A percentile compares a stretch with the other conserved stretches of the same genome.
These are phyloP conservation scores for Aspergillus pseudoterreus DNA, from an alignment of 2,329 filamentous ascomycete genomes.

Conservation along the genomic window DNA sequence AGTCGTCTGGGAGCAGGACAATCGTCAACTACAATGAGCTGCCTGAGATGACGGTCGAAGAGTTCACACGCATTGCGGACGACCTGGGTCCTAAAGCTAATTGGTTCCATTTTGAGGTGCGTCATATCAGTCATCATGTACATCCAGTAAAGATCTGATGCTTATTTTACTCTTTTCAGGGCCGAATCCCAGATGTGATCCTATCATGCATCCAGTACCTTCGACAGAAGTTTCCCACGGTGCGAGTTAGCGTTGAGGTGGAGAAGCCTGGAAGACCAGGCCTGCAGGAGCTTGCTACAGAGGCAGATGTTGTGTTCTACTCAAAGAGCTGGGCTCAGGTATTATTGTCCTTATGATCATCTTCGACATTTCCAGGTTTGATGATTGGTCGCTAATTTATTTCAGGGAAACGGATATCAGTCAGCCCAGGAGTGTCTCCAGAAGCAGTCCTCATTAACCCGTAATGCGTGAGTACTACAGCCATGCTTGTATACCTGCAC, in stretches of 20 bases:
- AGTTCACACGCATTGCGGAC: slow-evolving; percentile 52
- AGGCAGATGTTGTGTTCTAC: slow-evolving; percentile 71
- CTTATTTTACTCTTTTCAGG: slow-evolving; percentile 39
- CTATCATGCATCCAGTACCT: slow-evolving; percentile 58
- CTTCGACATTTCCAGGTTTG: background rate
- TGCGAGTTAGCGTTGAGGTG: slow-evolving; percentile 64
- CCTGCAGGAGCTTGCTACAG: slow-evolving; percentile 56
- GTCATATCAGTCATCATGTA: background rate
- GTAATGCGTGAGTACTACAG: slow-evolving; percentile 43
- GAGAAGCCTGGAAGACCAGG: slow-evolving; percentile 65
- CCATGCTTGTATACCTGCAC: background rate
- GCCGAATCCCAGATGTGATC: slow-evolving; percentile 61
- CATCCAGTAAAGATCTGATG: background rate
- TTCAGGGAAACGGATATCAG: slow-evolving; percentile 35
- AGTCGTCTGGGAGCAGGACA: slow-evolving; percentile 58
- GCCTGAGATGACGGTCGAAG: slow-evolving; percentile 61
- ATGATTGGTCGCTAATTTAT: background rate
- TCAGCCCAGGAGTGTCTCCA: slow-evolving; percentile 52
- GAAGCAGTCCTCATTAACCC: slow-evolving; percentile 38
- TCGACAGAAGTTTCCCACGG: slow-evolving; percentile 42
- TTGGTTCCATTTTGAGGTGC: slow-evolving; percentile 73
- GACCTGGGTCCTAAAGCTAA: slow-evolving; percentile 32
- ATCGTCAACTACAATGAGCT: slow-evolving; percentile 68
- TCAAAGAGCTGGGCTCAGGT: slow-evolving; percentile 69
- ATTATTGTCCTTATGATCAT: slow-evolving; percentile 18